phyloP scores from a whole-genome alignment of 2,329 filamentous ascomycete genomes.

The Calonectria ilicicola region DNA sequence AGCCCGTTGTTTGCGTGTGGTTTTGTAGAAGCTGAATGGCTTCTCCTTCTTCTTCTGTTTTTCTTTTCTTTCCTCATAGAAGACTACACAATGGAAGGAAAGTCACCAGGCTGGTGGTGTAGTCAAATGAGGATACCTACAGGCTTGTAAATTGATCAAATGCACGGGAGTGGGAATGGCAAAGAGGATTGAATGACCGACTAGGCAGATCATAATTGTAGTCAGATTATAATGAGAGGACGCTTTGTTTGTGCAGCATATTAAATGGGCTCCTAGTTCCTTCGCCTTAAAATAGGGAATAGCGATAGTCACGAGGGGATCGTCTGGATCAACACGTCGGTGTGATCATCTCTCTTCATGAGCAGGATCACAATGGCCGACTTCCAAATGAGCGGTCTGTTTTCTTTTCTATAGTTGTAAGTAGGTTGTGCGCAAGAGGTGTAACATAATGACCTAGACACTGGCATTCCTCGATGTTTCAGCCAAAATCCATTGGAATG shows the following conservation, averaged over 20 bases:
- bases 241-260: too few species aligned
- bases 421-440: not conserved
- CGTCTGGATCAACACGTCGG: too few species aligned
- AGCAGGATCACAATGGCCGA: too few species aligned
- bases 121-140: not conserved
- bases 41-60: not conserved
- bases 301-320: too few species aligned
- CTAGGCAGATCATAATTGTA: not conserved
- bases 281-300: too few species aligned
- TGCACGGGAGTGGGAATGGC: not conserved
- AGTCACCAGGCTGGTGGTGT: not conserved
- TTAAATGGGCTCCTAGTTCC: too few species aligned
- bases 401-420: not conserved
- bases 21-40: conserved; percentile 62
- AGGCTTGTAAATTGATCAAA: not conserved
- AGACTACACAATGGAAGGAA: not conserved
- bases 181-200: not conserved
- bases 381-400: too few species aligned
- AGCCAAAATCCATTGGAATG: not conserved
- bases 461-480: not conserved
- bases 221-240: not conserved
- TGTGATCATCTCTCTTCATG: too few species aligned
- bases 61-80: not conserved
- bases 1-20: conserved; percentile 71
- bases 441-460: not conserved